These are phyloP conservation scores for Cercospora brassicicola DNA, from an alignment of 2,329 filamentous ascomycete species.

Conservation along the genomic window DNA sequence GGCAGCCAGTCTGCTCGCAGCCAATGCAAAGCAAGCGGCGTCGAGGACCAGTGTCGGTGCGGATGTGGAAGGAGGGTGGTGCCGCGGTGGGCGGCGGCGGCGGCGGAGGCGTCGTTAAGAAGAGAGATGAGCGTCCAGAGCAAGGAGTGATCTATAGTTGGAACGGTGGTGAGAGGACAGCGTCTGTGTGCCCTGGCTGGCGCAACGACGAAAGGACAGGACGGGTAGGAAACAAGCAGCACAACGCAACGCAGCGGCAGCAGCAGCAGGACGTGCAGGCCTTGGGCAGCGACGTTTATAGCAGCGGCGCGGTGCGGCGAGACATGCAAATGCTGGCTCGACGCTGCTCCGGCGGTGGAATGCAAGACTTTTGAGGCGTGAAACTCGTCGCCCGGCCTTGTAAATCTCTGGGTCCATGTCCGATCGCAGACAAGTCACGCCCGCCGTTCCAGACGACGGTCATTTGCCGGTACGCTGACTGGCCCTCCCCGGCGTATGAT, in stretches of 20 bases:
- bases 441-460: background rate
- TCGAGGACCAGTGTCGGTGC: background rate
- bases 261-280: background rate
- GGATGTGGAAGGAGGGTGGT: background rate
- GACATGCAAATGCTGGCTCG: background rate
- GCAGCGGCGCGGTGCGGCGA: background rate
- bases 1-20: background rate
- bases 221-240: background rate
- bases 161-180: background rate
- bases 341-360: background rate
- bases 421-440: background rate
- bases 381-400: background rate
- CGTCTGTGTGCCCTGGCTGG: background rate
- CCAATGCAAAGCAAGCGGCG: background rate
- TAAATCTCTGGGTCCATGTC: background rate
- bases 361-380: background rate
- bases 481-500: background rate
- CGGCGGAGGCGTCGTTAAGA: background rate
- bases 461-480: background rate
- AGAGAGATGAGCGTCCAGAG: background rate
- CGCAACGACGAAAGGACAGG: background rate
- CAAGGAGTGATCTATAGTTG: slow-evolving; percentile 3
- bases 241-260: background rate
- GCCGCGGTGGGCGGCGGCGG: background rate
- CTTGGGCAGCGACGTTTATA: background rate